Base-by-base conservation (phyloP, 2,329 filamentous ascomycete species). In the Raffaelea albimanens region DNA sequence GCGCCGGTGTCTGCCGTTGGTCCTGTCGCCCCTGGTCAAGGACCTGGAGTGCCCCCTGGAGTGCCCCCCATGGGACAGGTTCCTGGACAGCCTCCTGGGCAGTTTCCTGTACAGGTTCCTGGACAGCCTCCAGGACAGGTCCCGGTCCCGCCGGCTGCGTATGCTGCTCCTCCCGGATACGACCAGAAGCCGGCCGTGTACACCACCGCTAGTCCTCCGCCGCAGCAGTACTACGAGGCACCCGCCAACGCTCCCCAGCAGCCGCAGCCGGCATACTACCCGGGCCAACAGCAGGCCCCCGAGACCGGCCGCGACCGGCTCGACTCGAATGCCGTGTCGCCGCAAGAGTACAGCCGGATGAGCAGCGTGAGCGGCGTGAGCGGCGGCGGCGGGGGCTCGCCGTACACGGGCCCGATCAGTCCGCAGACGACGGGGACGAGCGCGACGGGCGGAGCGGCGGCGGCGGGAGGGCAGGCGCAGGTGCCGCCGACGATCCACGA, bases 401-500 rank as follows among this genome's bases (percentile, higher is more conserved):
- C 44, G 19, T 45, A 46, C 38, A 19, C 34, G 4, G 25, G 44
- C 20, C 8, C 44, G 18, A 43, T 50, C 40, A 52, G 52, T 46
- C 50, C 51, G 18, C 52, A 54, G 49, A 25, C 41, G 1, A 50
- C 49, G n/a, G 49, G 52, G 20, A 43, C 33, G 19, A 47, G 34
- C n/a, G 18, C 10, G n/a, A 20, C 16, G 5, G 23, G n/a, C 29
- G 23, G 18, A 5, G 10, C 22, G 34, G 20, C 23, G 22, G 43
- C 8, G n/a, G 20, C 16, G 11, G n/a, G 19, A 23, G 29, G 29
- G 38, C 31, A 29, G 39, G 38, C 49, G 2, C 51, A 51, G 10
- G 49, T 53, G 10, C 53, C 51, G 22, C 20, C 47, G n/a, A 55
- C 53, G 10, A 53, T 55, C 46, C 46, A 52, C 43, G 53, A 55